Conservation (phyloP, 2,329 filamentous ascomycete species). For the Arthroderma sp. region DNA sequence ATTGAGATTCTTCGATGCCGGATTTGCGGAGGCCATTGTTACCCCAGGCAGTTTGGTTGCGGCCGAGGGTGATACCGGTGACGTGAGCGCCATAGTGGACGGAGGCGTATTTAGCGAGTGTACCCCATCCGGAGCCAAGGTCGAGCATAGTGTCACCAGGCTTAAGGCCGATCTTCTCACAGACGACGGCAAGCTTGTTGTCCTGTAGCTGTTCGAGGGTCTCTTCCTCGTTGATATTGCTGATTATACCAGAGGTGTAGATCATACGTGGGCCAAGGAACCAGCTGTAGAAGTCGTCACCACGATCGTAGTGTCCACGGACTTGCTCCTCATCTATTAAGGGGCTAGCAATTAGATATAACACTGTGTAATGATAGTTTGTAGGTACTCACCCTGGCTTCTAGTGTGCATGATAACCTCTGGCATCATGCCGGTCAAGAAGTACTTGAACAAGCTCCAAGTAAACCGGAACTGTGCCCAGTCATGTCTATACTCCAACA, state of each 20-base stretch:
- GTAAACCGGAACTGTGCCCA: slow-evolving; percentile 96
- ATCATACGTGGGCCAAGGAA: slow-evolving; percentile 98
- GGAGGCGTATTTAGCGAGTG: slow-evolving; percentile 82
- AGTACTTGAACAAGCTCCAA: slow-evolving; percentile 69
- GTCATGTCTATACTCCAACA: slow-evolving; percentile 88
- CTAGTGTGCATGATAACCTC: slow-evolving; percentile 88
- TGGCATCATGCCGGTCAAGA: slow-evolving; percentile 75
- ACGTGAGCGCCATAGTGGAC: slow-evolving; percentile 78
- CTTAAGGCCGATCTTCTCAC: slow-evolving; percentile 84
- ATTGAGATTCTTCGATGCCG: slow-evolving; percentile 76
- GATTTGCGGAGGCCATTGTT: slow-evolving; percentile 76
- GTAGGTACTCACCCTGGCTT: slow-evolving; percentile 54
- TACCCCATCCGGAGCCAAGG: slow-evolving; percentile 97
- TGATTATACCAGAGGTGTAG: slow-evolving; percentile 91
- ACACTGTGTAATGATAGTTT: neutral
- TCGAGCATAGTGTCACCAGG: slow-evolving; percentile 74
- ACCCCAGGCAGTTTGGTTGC: slow-evolving; percentile 95
- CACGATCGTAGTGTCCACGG: slow-evolving; percentile 92
- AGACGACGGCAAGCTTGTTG: slow-evolving; percentile 91
- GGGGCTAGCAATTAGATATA: slow-evolving; percentile 18
- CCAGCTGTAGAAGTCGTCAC: slow-evolving; percentile 97
- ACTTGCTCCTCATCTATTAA: slow-evolving; percentile 84
- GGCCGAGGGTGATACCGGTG: slow-evolving; percentile 84
- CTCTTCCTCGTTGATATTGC: slow-evolving; percentile 77
- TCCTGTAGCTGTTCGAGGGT: slow-evolving; percentile 90